Evolutionary conservation across 2,329 filamentous ascomycete species (phyloP), one percentile per base, ranked within the genome.

Genomic region (Colletotrichum lupini): DNA sequence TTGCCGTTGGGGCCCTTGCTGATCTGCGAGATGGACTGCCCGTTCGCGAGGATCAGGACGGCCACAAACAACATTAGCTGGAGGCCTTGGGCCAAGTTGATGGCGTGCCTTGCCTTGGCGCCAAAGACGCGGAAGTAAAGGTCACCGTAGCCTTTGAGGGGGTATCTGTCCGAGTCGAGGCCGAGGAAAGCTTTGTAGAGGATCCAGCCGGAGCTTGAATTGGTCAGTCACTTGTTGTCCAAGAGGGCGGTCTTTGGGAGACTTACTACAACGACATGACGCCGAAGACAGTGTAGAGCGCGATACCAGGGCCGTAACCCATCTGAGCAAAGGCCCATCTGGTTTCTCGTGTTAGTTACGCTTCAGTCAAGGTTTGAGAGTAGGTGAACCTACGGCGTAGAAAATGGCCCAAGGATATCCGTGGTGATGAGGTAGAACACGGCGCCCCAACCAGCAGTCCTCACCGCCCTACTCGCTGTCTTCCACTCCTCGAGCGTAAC

Each of bases 1-100:
- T 69, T 73, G 14, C 69, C 75, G 19, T 74, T 49, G 9, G 67
- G 30, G 0, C 75, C 74, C 75, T 84, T 84, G 37, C 86, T 84
- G 64, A 89, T 83, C 77, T 91, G 87, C 1, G 85, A 87, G 28
- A 91, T 85, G 22, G 85, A 85, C 78, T 90, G 85, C 4, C 88
- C 88, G 58, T 87, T 89, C 62, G 81, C 83, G 53, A 90, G 84
- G 64, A 89, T 86, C 57, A 90, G 81, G 52, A 89, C 81, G 1
- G 85, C 83, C 1, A 90, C 87, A 57, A 86, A 87, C 30, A 90
- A 80, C 30, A 90, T 77, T 35, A 88, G 80, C 74, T 85, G 84
- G 32, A 89, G 75, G 0, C 85, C 81, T 77, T 88, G 87, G 2
- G 87, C 79, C 59, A 86, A 69, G 76, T 89, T 89, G 79, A 87